Base-by-base conservation (phyloP, 78 protist species). In the Cavenderia fasciculata region DNA sequence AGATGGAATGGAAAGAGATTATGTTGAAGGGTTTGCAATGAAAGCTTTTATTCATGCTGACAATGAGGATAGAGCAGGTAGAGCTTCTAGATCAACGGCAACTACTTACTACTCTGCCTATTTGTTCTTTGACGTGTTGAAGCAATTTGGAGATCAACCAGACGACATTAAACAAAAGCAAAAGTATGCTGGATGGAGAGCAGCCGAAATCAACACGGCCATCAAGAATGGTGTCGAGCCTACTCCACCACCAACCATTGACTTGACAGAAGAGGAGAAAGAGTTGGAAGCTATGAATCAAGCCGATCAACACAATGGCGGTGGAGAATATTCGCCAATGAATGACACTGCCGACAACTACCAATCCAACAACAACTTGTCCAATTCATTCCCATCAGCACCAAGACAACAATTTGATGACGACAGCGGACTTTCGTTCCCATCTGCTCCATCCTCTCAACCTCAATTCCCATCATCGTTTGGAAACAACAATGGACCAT, bases 151-250 rank as follows among this genome's bases (percentile, higher is more conserved):
- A 23, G 90, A 77, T 59, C 69, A 25, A 27, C 36, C 82, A 25
- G 85, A 68, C n/a, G 94, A 72, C 6, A 54, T 87, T 23, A 73
- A 87, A 59, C 63, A 63, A 44, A 89, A 78, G 57, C 62, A 71
- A 59, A 89, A 89, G 57, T 89, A 89, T 78, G 87, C 94, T 25
- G 75, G 85, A 54, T 89, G 94, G 94, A 89, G 87, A 72, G 87
- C 94, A 19, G 94, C 87, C 6, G 94, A 89, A 29, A 89, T 89
- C 31, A 78, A 73, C 63, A 89, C 66, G 25, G 94, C 94, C 14
- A 76, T 89, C 61, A 89, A 72, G 51, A 89, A 79, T 46, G 94
- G 94, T 41, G 90, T 74, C 25, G 54, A 36, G 41, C 94, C 94
- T 57, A 31, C 88, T 23, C 75, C 88, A 65, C 88, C 88, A 38